These are phyloP conservation scores for Scorias spongiosa DNA, from an alignment of 2,329 filamentous ascomycete species.

Conservation along the genomic window DNA sequence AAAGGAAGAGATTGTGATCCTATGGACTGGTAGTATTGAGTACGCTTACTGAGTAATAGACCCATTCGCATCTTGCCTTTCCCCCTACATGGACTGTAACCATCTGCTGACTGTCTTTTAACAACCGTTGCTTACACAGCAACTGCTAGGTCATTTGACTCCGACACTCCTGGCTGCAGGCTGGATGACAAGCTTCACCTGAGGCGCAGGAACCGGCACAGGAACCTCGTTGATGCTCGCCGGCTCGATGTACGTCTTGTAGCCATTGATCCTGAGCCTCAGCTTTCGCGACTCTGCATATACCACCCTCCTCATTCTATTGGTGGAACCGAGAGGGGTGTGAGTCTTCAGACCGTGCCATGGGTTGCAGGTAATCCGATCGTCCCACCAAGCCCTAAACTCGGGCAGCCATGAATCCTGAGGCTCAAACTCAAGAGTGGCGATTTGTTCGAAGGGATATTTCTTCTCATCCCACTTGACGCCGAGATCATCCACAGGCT, in stretches of 20 bases:
- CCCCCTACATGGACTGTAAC: too few relatives aligned
- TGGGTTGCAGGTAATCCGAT: constrained; percentile 24
- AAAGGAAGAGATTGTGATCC: too few relatives aligned
- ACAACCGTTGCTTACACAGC: too few relatives aligned
- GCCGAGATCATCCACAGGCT: constrained; percentile 21
- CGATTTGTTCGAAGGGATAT: constrained; percentile 19
- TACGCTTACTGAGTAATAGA: too few relatives aligned
- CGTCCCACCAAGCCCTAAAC: constrained; percentile 27
- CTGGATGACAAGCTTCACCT: constrained; percentile 11
- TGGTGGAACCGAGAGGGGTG: constrained; percentile 25
- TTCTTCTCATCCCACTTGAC: constrained; percentile 19
- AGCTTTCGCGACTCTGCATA: constrained; percentile 27
- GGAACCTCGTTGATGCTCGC: constrained; percentile 23
- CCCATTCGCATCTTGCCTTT: too few relatives aligned
- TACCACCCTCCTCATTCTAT: constrained; percentile 26
- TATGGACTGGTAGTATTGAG: too few relatives aligned
- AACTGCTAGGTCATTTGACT: background rate
- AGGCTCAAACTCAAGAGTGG: constrained; percentile 24
- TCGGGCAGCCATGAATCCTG: constrained; percentile 27
- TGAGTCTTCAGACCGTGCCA: constrained; percentile 26
- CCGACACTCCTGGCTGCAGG: constrained; percentile 9
- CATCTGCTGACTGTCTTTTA: too few relatives aligned
- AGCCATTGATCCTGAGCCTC: constrained; percentile 24
- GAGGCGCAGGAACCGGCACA: constrained; percentile 17
- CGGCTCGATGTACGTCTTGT: constrained; percentile 26